A percentile compares a stretch with the other conserved stretches of the same genome.
These are phyloP conservation scores for Elaeis oleifera DNA, from an alignment of 202 grass and related monocot species.

Conservation along the genomic window DNA sequence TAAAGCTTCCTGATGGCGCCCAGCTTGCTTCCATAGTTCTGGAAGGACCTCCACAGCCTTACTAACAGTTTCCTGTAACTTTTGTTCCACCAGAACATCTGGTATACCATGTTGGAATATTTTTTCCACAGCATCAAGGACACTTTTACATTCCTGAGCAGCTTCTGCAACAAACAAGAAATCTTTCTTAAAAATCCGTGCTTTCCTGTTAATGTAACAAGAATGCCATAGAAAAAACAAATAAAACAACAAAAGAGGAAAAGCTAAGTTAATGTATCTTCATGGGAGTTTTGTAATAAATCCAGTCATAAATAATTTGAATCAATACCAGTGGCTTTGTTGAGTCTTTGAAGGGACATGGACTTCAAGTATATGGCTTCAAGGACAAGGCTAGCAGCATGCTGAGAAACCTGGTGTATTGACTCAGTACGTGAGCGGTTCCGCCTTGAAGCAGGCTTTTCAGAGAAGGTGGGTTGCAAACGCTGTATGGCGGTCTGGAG, in stretches of 20 bases:
- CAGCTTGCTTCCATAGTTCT: conserved; percentile 91
- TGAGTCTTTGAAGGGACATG: conserved; percentile 88
- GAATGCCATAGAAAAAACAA: too few species aligned
- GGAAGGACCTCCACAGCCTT: conserved; percentile 89
- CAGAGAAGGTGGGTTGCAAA: conserved; percentile 59
- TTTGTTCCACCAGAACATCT: conserved; percentile 81
- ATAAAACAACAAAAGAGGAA: too few species aligned
- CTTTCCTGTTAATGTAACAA: too few species aligned
- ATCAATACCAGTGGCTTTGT: conserved; percentile 52
- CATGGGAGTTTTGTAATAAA: too few species aligned
- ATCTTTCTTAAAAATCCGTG: too few species aligned
- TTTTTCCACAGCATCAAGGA: conserved; percentile 92
- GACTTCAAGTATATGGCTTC: conserved; percentile 98
- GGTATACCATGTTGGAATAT: conserved; percentile 88
- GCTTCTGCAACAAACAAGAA: conserved; percentile 51
- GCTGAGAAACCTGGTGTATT: conserved; percentile 56
- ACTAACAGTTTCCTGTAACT: conserved; percentile 85
- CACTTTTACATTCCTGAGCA: conserved; percentile 67
- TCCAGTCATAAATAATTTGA: background rate
- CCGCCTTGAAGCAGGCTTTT: conserved; percentile 47
- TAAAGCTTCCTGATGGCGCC: conserved; percentile 61
- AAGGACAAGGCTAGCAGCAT: conserved; percentile 86
- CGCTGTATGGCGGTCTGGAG: conserved; percentile 83
- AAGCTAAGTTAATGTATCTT: too few species aligned
- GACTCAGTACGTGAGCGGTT: conserved; percentile 48